Base-by-base conservation (phyloP, 192 early-diverging fungal genomes). In the Gigaspora rosea region DNA sequence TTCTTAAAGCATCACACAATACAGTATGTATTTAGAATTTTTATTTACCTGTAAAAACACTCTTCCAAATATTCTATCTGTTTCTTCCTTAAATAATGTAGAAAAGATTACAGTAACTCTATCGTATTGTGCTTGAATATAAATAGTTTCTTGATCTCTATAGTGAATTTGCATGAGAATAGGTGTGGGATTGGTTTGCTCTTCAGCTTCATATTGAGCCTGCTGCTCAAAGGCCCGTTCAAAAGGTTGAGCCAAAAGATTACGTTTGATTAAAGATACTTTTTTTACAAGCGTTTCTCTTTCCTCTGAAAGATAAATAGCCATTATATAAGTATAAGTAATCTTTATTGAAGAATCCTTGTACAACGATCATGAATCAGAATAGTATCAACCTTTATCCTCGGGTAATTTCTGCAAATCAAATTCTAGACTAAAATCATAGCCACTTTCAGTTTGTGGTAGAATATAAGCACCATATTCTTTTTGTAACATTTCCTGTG, bases 91-190 rank as follows among this genome's bases (percentile, higher is more conserved):
- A 84, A 99, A 99, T 82, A 90, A 86, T 12, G 96, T 97, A 46
- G 92, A 94, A 84, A 98, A 99, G 65, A 98, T 96, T 27, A 98
- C 96, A 3, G 98, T 99, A 57, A 99, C 95, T 46, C 97, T 91
- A 82, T 99, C 98, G 47, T 92, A 85, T 78, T 89, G 90, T 48
- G 95, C 92, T 80, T 95, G 91, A 75, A 99, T 86, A 80, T 95
- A 97, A 71, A 97, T 94, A 12, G 95, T 92, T 82, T 99, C 98
- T 66, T 91, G 92, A 68, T 96, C 93, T 50, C 98, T 92, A 82
- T 98, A 99, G 78, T 93, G 94, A 50, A 97, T 88, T 54, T 94
- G 90, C 96, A 98, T 97, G 74, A 98, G 80, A 49, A 90, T 87
- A 4, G 92, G 86, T 0, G 89, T 87, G 1, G 91, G 91, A 54